Evolutionary conservation across 805 yeast species (phyloP).

Genomic region (Vanderwaltozyma tropicalis): DNA sequence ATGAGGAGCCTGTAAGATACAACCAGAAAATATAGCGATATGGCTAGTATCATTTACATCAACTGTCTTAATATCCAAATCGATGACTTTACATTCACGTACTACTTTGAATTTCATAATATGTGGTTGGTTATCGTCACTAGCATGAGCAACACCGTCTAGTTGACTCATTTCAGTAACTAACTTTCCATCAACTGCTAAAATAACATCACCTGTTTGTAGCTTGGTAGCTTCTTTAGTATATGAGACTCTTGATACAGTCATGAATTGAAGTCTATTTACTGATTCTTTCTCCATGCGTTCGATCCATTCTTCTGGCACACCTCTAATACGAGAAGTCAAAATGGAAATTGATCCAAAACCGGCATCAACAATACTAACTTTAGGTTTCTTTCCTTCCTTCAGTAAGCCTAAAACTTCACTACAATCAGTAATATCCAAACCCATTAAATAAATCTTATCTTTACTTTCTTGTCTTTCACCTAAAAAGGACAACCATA

Average conservation of each 20-base stretch:
- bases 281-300: conserved; percentile 50
- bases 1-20: conserved; percentile 78
- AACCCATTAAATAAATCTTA: conserved; percentile 58
- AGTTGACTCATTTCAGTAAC: conserved; percentile 62
- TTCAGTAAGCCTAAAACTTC: conserved; percentile 47
- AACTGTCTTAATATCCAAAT: conserved; percentile 53
- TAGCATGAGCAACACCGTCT: conserved; percentile 31
- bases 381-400: conserved; percentile 40
- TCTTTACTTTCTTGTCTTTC: conserved; percentile 57
- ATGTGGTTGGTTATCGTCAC: conserved; percentile 31
- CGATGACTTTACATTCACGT: conserved; percentile 56
- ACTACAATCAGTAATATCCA: conserved; percentile 59
- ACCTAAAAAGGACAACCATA: conserved; percentile 80
- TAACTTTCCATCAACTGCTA: conserved; percentile 55
- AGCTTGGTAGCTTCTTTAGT: conserved; percentile 31
- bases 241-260: conserved; percentile 58
- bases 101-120: conserved; percentile 50
- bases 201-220: conserved; percentile 62
- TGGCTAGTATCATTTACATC: conserved; percentile 54
- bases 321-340: conserved; percentile 79
- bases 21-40: conserved; percentile 75
- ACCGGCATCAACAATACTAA: conserved; percentile 71
- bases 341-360: conserved; percentile 56
- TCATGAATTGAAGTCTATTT: conserved; percentile 63
- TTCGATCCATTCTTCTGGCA: conserved; percentile 71